Evolutionary conservation across 257 asterid genomes (phyloP), one percentile per base, ranked within the genome.

Genomic region (Cordia subcordata): DNA sequence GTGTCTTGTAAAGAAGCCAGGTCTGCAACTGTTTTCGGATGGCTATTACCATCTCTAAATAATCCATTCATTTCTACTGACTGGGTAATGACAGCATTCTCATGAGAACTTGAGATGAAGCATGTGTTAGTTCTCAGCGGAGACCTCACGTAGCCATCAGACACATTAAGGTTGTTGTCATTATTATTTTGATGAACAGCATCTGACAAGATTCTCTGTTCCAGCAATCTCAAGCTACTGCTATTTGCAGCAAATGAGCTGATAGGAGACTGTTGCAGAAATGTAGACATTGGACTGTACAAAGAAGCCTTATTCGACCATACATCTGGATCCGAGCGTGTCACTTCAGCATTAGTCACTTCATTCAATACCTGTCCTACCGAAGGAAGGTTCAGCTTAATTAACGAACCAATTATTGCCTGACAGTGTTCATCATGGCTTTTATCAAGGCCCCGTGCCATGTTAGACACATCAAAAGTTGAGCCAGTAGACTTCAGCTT

Each of bases 271-370:
- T 54, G 64, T 49, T 47, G 50, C 45, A 52, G 64, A 49, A 50
- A 68, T 14, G 67, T 13, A 37, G 87, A 61, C 19, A 63, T 45
- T 8, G 71, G 71, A 49, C 32, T 55, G 46, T 68, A 44, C 9
- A 57, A 46, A 20, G 76, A 68, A 68, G 76, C 49, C 50, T 65
- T 72, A 51, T 73, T 83, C 61, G 81, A 75, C 94, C 88, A 81
- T 11, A 70, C 59, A 50, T 76, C 83, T 0, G 86, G 78, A 72
- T 78, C 80, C 11, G 82, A 75, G 38, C 83, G 77, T 63, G 70
- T 66, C 57, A 84, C 87, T 62, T 80, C 87, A 58, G 91, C 84
- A 75, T 80, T 86, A 52, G 57, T 55, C 39, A 72, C 70, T 55
- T 72, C 72, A 63, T 68, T 75, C 37, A 61, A 62, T 18, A 49